Base-by-base conservation (phyloP, 129 eudicot genomes). In the Arctium minus region DNA sequence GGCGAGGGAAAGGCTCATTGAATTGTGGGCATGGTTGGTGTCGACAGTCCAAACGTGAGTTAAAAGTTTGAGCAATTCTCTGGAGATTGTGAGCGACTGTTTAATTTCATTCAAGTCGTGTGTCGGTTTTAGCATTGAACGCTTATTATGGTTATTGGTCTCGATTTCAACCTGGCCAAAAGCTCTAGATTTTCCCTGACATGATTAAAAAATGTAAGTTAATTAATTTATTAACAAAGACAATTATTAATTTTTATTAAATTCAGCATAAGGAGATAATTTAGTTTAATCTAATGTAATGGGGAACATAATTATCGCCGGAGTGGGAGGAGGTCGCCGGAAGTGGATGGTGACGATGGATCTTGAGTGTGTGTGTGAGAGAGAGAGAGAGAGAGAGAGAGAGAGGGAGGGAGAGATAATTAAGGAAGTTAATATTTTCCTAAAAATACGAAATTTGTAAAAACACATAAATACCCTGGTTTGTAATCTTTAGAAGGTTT, bases 41-140 rank as follows among this genome's bases (percentile, higher is more conserved):
- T 91, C 92, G 0, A 75, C 50, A 7, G 87, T 84, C 86, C 86
- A 86, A 40, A 91, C 70, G 6, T 80, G 88, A 68, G 60, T 87
- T 86, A 94, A 39, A 40, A 94, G 94, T 87, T 90, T 94, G 17
- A 94, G 90, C 4, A 94, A 81, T 79, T 92, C 96, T 88, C 92
- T 92, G 0, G 97, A 90, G 8, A 94, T 83, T 2, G 84, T 65
- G 72, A 92, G 92, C 42, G 94, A 83, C 50, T 82, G 83, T n/a
- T 82, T 87, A 22, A 94, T 87, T 50, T 92, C 97, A 69, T 92
- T 89, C 64, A 94, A 77, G 17, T 75, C 83, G 22, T 84, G 31
- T 4, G 70, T 79, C 81, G 90, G 56, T 75, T 89, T 88, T 88
- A 79, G 4, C 46, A 42, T 44, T 72, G 81, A 64, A 7, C 29